These are phyloP conservation scores for Chenopodium berlandieri DNA, from an alignment of 148 eudicot genomes.

Conservation along the genomic window DNA sequence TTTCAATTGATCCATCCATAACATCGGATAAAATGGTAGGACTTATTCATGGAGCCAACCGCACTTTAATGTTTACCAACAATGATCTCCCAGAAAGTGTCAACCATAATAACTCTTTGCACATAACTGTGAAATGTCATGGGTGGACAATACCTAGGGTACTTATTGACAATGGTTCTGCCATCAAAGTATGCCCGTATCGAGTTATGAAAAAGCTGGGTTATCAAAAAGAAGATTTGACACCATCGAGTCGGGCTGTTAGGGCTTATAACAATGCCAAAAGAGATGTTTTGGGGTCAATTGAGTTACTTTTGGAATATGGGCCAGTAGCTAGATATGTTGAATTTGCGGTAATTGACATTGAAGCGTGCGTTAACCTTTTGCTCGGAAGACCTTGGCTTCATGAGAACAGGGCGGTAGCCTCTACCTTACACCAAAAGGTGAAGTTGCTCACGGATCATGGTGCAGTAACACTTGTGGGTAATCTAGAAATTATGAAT, in stretches of 20 bases:
- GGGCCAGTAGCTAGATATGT: not conserved
- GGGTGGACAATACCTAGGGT: not conserved
- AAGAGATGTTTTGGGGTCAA: not conserved
- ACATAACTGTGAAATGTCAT: not conserved
- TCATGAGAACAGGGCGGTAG: not conserved
- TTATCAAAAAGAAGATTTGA: not conserved
- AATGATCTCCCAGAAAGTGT: not conserved
- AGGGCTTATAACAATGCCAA: not conserved
- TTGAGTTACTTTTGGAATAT: not conserved
- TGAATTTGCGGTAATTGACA: slow-evolving; percentile 4
- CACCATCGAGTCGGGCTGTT: not conserved
- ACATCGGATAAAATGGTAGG: not conserved
- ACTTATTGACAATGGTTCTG: not conserved
- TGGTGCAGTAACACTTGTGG: not conserved
- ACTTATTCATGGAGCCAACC: not conserved
- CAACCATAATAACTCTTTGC: not conserved
- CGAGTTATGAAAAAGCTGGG: not conserved
- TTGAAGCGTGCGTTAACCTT: not conserved
- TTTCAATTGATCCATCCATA: not conserved
- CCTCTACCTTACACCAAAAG: slow-evolving; percentile 6
- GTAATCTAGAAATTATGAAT: not conserved
- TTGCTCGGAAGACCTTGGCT: not conserved
- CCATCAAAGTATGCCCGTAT: not conserved
- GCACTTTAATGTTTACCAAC: not conserved
- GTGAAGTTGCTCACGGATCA: not conserved